These are phyloP conservation scores for Lachnellula hyalina DNA, from an alignment of 2,329 filamentous ascomycete species.

Conservation along the genomic window DNA sequence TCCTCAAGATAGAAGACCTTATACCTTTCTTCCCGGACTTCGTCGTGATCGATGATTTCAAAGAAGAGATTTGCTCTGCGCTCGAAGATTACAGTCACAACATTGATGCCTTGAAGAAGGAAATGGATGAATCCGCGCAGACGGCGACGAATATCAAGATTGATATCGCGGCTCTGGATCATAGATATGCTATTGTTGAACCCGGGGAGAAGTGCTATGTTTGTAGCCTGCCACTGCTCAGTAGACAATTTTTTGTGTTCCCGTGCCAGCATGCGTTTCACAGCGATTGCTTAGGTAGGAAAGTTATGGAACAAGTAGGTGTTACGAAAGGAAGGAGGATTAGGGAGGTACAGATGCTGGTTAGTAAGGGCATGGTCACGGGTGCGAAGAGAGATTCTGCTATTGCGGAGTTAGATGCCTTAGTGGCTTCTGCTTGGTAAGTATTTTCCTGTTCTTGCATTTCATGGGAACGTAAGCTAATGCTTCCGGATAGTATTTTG, in stretches of 20 bases:
- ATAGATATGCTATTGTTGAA: slow-evolving; percentile 92
- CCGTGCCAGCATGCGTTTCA: slow-evolving; percentile 98
- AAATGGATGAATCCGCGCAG: slow-evolving; percentile 91
- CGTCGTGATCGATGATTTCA: slow-evolving; percentile 98
- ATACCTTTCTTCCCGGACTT: slow-evolving; percentile 99
- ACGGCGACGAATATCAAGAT: slow-evolving; percentile 87
- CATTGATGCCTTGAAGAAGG: slow-evolving; percentile 80
- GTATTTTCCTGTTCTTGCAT: slow-evolving; percentile 27
- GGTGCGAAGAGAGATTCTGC: slow-evolving; percentile 73
- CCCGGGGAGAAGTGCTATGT: slow-evolving; percentile 92
- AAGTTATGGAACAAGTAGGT: slow-evolving; percentile 77
- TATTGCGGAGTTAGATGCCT: slow-evolving; percentile 81
- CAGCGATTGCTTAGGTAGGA: slow-evolving; percentile 83
- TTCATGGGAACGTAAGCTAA: slow-evolving; percentile 1
- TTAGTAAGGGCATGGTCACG: slow-evolving; percentile 68
- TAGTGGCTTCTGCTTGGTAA: slow-evolving; percentile 87
- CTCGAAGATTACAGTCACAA: slow-evolving; percentile 89
- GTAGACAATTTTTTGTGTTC: slow-evolving; percentile 94
- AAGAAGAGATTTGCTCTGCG: slow-evolving; percentile 92
- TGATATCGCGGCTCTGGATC: slow-evolving; percentile 80
- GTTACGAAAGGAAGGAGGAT: slow-evolving; percentile 73
- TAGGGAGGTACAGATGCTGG: slow-evolving; percentile 75
- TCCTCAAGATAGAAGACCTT: slow-evolving; percentile 90
- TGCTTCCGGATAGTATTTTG: slow-evolving; percentile 59
- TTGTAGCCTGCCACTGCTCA: slow-evolving; percentile 79